phyloP scores from a whole-genome alignment of 148 eudicot species.

The Amaranthus hypochondriacus region DNA sequence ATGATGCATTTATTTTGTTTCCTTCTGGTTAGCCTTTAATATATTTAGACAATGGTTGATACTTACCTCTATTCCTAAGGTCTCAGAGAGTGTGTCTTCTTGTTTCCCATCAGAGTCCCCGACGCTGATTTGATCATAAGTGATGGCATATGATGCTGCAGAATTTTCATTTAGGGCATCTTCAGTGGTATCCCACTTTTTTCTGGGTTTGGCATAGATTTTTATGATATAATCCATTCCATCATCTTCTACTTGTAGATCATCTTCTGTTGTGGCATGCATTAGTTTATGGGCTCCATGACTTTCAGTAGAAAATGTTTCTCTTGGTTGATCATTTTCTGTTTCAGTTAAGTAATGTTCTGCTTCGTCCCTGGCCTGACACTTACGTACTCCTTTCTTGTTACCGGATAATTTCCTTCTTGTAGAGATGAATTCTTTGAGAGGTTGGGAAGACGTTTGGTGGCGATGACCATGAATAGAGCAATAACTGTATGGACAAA shows the following conservation, averaged over 20 bases:
- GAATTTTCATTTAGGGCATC: conserved; percentile 24
- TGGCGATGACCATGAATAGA: conserved; percentile 65
- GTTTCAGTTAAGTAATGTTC: conserved; percentile 19
- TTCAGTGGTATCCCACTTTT: conserved; percentile 20
- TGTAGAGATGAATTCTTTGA: conserved; percentile 42
- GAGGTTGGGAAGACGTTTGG: conserved; percentile 38
- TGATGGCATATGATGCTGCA: conserved; percentile 10
- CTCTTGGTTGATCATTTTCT: conserved; percentile 24
- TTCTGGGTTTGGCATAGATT: conserved; percentile 28
- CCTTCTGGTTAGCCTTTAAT: background rate
- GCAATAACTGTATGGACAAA: conserved; percentile 77
- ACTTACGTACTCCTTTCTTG: conserved; percentile 37
- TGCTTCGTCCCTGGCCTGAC: conserved; percentile 19
- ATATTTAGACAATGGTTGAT: conserved; percentile 1
- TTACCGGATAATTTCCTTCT: conserved; percentile 41
- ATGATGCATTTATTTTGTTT: background rate
- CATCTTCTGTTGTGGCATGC: conserved; percentile 15
- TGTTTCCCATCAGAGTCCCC: conserved; percentile 11
- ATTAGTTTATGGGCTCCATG: conserved; percentile 14
- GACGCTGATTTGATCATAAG: conserved; percentile 15
- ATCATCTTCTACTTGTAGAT: conserved; percentile 21
- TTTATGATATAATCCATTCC: conserved; percentile 20
- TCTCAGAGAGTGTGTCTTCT: conserved; percentile 9
- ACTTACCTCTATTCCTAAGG: conserved; percentile 22
- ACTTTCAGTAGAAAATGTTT: conserved; percentile 24